Evolutionary conservation across 441 rosid genomes (phyloP).

Genomic region (Gossypium davidsonii): DNA sequence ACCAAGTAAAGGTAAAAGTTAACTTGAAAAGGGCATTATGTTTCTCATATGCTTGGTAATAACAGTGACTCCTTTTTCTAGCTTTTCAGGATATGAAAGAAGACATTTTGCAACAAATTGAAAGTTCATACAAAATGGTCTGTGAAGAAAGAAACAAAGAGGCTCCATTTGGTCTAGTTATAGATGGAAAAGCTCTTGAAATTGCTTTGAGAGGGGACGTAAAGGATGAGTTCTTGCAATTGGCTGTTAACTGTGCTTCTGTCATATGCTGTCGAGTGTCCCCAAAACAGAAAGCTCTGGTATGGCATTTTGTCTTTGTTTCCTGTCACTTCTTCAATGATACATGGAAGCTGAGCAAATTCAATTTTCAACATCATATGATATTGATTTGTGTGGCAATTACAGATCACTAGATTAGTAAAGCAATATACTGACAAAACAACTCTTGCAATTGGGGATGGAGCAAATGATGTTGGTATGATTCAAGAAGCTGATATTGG

Average conservation of each 20-base stretch:
- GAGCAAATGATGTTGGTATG: slow-evolving; percentile 86
- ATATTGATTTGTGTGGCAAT: not conserved
- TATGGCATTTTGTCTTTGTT: slow-evolving; percentile 16
- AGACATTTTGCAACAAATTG: slow-evolving; percentile 38
- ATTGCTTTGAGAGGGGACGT: slow-evolving; percentile 42
- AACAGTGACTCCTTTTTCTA: slow-evolving; percentile 10
- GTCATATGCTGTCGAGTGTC: slow-evolving; percentile 71
- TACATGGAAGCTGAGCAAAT: not conserved
- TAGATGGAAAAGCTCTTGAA: slow-evolving; percentile 55
- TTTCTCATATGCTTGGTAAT: slow-evolving; percentile 8
- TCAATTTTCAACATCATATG: not conserved
- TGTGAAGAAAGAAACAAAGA: slow-evolving; percentile 27
- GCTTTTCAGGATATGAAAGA: slow-evolving; percentile 43
- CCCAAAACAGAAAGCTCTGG: slow-evolving; percentile 71
- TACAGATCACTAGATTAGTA: slow-evolving; percentile 54
- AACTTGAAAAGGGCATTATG: slow-evolving; percentile 10
- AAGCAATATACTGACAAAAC: slow-evolving; percentile 52
- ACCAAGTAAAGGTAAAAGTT: slow-evolving; percentile 25
- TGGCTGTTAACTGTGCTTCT: slow-evolving; percentile 61
- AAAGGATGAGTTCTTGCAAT: slow-evolving; percentile 44
- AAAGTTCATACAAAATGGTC: slow-evolving; percentile 34
- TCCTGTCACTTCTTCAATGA: not conserved
- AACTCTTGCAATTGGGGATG: slow-evolving; percentile 67
- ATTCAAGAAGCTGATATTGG: slow-evolving; percentile 87
- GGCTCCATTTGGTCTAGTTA: slow-evolving; percentile 46